phyloP scores from a whole-genome alignment of 2,329 filamentous ascomycete species.

The Talaromyces atroroseus region DNA sequence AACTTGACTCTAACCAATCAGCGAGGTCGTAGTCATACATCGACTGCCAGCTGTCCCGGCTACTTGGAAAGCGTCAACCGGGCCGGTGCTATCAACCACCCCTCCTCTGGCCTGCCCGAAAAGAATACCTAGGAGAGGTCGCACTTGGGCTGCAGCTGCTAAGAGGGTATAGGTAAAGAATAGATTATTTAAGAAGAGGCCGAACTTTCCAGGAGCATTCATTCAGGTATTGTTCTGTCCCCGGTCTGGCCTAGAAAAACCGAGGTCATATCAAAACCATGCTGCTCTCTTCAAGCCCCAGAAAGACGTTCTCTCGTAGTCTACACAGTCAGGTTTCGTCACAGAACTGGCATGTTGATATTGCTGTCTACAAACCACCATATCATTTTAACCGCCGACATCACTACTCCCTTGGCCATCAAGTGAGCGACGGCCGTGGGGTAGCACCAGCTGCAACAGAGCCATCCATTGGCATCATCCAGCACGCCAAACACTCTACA shows the following conservation, averaged over 20 bases:
- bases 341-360: neutral
- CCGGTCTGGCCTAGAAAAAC: neutral
- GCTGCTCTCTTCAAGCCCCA: neutral
- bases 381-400: neutral
- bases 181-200: neutral
- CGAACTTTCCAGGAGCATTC: neutral
- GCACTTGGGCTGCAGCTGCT: neutral
- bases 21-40: too few species aligned
- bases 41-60: neutral
- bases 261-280: neutral
- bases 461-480: neutral
- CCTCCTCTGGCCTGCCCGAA: neutral
- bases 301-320: neutral
- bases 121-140: neutral
- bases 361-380: neutral
- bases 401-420: neutral
- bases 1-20: too few species aligned
- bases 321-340: neutral
- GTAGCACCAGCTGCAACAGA: neutral
- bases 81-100: slow-evolving; percentile 5
- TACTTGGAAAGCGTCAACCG: neutral
- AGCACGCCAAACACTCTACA: neutral
- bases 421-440: neutral
- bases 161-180: neutral
- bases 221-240: neutral